Percentiles rank a stretch among this genome's conserved stretches.
These are phyloP conservation scores for Oryza nivara DNA, from an alignment of 176 grass and related monocot genomes.

Conservation along the genomic window DNA sequence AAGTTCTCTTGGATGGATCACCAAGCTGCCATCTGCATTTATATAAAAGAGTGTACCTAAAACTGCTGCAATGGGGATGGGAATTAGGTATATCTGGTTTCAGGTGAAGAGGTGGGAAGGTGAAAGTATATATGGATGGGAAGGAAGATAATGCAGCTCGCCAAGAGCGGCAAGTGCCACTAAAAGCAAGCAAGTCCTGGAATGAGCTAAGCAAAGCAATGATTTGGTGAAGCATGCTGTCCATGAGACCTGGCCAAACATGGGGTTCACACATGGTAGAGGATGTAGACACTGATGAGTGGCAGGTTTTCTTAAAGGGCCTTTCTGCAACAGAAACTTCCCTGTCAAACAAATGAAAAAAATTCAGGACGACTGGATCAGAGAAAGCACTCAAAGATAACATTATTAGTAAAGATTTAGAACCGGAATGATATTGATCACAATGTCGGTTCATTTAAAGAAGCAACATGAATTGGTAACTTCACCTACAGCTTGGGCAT, in stretches of 20 bases:
- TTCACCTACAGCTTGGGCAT: not conserved
- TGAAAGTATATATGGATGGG: conserved; percentile 18
- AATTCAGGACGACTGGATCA: not conserved
- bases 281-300: not conserved
- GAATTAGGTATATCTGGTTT: not conserved
- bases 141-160: conserved; percentile 29
- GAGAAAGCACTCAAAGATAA: not conserved
- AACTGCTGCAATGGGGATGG: not conserved
- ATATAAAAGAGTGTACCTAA: not conserved
- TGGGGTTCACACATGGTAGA: not conserved
- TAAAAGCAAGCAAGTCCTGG: conserved; percentile 54
- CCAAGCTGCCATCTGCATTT: conserved; percentile 19
- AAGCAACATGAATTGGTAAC: not conserved
- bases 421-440: not conserved
- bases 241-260: conserved; percentile 51
- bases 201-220: conserved; percentile 53
- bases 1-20: conserved; percentile 13
- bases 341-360: not conserved
- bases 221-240: conserved; percentile 54
- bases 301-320: conserved; percentile 19
- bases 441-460: not conserved
- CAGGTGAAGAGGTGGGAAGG: conserved; percentile 54
- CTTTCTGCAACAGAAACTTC: not conserved
- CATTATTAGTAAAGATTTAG: not conserved
- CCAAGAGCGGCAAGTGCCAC: conserved; percentile 61